These are phyloP conservation scores for Senna tora DNA, from an alignment of 306 rosid genomes.

Conservation along the genomic window DNA sequence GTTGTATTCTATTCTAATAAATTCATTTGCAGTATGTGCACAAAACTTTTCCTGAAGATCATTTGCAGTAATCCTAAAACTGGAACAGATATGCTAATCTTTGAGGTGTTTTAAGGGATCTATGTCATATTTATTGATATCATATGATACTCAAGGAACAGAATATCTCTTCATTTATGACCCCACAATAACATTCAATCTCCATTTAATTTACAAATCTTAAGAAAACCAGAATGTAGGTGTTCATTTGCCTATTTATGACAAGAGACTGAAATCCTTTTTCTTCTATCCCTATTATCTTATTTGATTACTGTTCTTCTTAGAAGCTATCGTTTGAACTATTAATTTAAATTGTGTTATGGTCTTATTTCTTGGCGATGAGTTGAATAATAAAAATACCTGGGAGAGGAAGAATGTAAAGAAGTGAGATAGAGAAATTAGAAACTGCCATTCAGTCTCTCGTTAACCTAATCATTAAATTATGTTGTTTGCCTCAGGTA, in stretches of 20 bases:
- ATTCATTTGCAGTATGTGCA: neutral
- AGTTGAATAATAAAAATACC: neutral
- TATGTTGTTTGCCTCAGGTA: slow-evolving; percentile 55
- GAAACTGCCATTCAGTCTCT: slow-evolving; percentile 7
- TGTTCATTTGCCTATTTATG: slow-evolving; percentile 7
- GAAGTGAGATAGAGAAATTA: neutral
- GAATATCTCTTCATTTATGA: slow-evolving; percentile 4
- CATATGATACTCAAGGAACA: neutral
- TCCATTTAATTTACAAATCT: slow-evolving; percentile 4
- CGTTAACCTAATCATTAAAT: slow-evolving; percentile 33
- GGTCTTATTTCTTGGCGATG: slow-evolving; percentile 9
- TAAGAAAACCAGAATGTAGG: slow-evolving; percentile 21
- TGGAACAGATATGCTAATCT: neutral
- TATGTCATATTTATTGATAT: slow-evolving; percentile 12
- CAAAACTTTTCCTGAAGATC: neutral
- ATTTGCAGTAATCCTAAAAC: neutral
- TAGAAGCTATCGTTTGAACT: neutral
- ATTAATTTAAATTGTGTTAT: neutral
- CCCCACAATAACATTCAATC: slow-evolving; percentile 2
- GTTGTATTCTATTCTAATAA: slow-evolving; percentile 8
- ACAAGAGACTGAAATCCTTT: slow-evolving; percentile 24
- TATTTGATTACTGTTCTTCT: slow-evolving; percentile 11
- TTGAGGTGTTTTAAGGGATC: slow-evolving; percentile 12
- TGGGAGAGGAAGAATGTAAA: neutral
- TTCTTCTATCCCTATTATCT: neutral